A percentile compares a stretch with the other conserved stretches of the same genome.
These are phyloP conservation scores for Monoraphidium neglectum DNA, from an alignment of 139 green algal genomes.

Conservation along the genomic window DNA sequence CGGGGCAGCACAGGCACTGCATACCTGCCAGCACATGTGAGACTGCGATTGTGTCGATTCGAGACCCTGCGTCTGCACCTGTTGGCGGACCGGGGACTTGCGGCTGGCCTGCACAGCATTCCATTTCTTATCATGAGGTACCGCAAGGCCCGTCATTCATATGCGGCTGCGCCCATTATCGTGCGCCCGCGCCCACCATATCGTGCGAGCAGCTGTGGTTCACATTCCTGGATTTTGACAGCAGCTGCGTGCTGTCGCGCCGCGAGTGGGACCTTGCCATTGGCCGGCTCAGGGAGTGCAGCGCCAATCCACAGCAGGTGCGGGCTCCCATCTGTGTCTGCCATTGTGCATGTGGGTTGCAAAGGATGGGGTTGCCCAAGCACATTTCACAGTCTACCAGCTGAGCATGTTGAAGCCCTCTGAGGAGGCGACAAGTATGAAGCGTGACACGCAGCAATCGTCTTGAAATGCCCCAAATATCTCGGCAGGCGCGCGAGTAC, in stretches of 20 bases:
- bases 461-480: too few species aligned
- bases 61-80: neutral
- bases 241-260: constrained; percentile 11
- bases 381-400: too few species aligned
- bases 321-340: too few species aligned
- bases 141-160: too few species aligned
- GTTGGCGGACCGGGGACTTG: neutral
- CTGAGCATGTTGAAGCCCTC: too few species aligned
- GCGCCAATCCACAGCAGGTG: constrained; percentile 10
- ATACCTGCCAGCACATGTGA: too few species aligned
- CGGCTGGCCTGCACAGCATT: neutral
- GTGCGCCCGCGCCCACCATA: neutral
- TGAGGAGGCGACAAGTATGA: too few species aligned
- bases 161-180: too few species aligned
- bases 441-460: too few species aligned
- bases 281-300: constrained; percentile 4
- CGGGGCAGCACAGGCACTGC: too few species aligned
- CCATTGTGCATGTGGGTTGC: too few species aligned
- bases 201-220: constrained; percentile 23
- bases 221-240: constrained; percentile 20
- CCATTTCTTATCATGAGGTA: neutral
- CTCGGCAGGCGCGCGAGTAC: constrained; percentile 12
- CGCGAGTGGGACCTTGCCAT: constrained; percentile 13
- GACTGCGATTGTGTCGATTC: neutral
- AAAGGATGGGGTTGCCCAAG: too few species aligned